Conservation (phyloP, 225 moss, liverwort and hornwort species). For the Polytrichum formosum region DNA sequence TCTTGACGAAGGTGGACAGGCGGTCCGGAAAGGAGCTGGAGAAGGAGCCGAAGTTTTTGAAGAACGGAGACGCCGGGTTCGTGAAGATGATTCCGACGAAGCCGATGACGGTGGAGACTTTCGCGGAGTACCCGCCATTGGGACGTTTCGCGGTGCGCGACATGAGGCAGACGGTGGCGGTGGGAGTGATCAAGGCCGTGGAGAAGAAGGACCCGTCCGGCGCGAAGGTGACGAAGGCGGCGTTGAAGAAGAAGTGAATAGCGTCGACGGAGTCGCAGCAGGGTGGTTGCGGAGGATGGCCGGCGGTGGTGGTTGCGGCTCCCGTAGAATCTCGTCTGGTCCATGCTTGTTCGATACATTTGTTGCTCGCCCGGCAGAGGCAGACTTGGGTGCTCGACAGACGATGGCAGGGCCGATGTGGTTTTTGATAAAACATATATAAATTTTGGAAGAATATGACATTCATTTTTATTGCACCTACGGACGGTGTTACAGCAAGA, state of each 20-base stretch:
- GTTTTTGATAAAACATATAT: no score
- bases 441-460: no score
- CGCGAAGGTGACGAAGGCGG: slow-evolving; percentile 48
- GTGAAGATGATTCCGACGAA: slow-evolving; percentile 64
- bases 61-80: slow-evolving; percentile 57
- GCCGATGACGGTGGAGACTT: slow-evolving; percentile 65
- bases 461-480: no score
- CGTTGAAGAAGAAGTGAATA: slow-evolving; percentile 52
- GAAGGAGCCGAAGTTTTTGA: slow-evolving; percentile 67
- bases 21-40: slow-evolving; percentile 59
- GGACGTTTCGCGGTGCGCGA: slow-evolving; percentile 59
- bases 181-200: slow-evolving; percentile 55
- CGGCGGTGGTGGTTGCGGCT: no score
- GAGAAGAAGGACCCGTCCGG: slow-evolving; percentile 58
- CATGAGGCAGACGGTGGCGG: slow-evolving; percentile 54
- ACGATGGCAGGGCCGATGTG: slow-evolving; percentile 14
- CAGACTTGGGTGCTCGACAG: slow-evolving; percentile 35
- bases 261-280: not conserved
- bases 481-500: no score
- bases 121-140: slow-evolving; percentile 47
- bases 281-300: not conserved
- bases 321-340: no score
- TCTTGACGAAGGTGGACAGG: slow-evolving; percentile 53
- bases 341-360: not conserved
- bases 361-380: slow-evolving; percentile 23